These are phyloP conservation scores for Pseudevernia furfuracea DNA, from an alignment of 495 filamentous ascomycete species.

Conservation along the genomic window DNA sequence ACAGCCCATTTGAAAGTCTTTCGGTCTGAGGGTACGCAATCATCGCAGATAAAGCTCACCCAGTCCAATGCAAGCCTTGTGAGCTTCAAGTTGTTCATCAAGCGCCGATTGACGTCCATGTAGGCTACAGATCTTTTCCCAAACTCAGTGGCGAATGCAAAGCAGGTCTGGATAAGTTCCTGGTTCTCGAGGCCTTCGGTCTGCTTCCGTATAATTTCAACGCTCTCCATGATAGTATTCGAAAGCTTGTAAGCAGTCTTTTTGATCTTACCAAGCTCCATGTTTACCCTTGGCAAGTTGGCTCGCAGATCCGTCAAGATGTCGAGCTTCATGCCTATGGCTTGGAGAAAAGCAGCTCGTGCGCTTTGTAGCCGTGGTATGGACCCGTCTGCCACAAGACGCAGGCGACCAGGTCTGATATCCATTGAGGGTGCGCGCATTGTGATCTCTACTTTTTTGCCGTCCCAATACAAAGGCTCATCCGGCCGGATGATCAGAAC, in stretches of 20 bases:
- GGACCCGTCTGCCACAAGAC: slow-evolving; percentile 84
- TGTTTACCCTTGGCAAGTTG: slow-evolving; percentile 85
- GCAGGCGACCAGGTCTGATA: slow-evolving; percentile 76
- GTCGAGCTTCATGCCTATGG: slow-evolving; percentile 71
- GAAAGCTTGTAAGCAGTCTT: slow-evolving; percentile 92
- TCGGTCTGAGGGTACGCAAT: slow-evolving; percentile 88
- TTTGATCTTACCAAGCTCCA: slow-evolving; percentile 88
- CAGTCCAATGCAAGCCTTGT: slow-evolving; percentile 90
- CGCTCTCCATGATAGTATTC: slow-evolving; percentile 99
- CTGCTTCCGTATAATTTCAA: slow-evolving; percentile 82
- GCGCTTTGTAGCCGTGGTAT: slow-evolving; percentile 71
- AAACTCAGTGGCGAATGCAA: slow-evolving; percentile 96
- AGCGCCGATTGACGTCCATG: slow-evolving; percentile 85
- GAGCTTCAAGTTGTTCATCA: slow-evolving; percentile 93
- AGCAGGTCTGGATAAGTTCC: slow-evolving; percentile 96
- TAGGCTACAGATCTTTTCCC: slow-evolving; percentile 86
- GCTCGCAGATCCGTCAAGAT: slow-evolving; percentile 87
- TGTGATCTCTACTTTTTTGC: slow-evolving; percentile 60
- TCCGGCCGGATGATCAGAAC: slow-evolving; percentile 80
- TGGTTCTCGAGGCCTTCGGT: slow-evolving; percentile 80
- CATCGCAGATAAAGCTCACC: slow-evolving; percentile 96
- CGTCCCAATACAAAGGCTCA: slow-evolving; percentile 69
- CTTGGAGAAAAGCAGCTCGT: slow-evolving; percentile 63
- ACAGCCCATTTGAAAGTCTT: slow-evolving; percentile 98
- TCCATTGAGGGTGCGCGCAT: slow-evolving; percentile 75